Evolutionary conservation across 2,329 filamentous ascomycete genomes (phyloP).

Genomic region (Podosphaera leucotricha): DNA sequence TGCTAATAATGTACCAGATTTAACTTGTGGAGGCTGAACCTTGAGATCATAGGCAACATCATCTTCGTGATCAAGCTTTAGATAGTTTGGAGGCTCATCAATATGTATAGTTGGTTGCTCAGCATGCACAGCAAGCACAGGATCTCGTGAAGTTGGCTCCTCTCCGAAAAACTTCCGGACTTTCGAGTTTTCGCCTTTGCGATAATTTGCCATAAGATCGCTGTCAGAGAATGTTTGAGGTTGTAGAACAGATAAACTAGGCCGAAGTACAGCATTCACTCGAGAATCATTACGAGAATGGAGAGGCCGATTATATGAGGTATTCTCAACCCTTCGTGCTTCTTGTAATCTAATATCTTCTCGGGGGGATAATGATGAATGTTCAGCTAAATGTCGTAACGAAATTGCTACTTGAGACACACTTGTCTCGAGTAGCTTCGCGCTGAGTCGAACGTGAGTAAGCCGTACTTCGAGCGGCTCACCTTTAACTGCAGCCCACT

Average conservation of each 20-base stretch:
- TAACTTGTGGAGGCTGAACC: conserved; percentile 47
- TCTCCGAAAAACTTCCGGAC: conserved; percentile 43
- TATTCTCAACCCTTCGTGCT: conserved; percentile 32
- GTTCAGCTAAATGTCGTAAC: conserved; percentile 65
- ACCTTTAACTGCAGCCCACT: conserved; percentile 83
- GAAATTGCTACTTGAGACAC: conserved; percentile 75
- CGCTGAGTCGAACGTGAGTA: conserved; percentile 53
- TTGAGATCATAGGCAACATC: conserved; percentile 84
- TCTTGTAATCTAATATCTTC: conserved; percentile 23
- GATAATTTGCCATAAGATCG: conserved; percentile 22
- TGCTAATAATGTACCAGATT: conserved; percentile 70
- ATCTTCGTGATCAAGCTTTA: conserved; percentile 66
- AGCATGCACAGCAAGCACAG: neutral
- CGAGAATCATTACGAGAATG: conserved; percentile 35
- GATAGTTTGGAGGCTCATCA: conserved; percentile 63
- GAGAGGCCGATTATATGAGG: conserved; percentile 26
- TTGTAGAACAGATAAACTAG: conserved; percentile 11
- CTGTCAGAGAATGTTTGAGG: conserved; percentile 40
- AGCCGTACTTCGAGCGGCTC: conserved; percentile 74
- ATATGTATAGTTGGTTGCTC: conserved; percentile 4
- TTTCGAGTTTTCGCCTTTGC: conserved; percentile 38
- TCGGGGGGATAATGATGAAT: conserved; percentile 18
- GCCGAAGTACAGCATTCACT: conserved; percentile 9
- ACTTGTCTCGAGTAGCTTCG: conserved; percentile 62
- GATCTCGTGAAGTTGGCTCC: conserved; percentile 21